These are phyloP conservation scores for Microcos paniculata DNA, from an alignment of 345 rosid species.

Conservation along the genomic window DNA sequence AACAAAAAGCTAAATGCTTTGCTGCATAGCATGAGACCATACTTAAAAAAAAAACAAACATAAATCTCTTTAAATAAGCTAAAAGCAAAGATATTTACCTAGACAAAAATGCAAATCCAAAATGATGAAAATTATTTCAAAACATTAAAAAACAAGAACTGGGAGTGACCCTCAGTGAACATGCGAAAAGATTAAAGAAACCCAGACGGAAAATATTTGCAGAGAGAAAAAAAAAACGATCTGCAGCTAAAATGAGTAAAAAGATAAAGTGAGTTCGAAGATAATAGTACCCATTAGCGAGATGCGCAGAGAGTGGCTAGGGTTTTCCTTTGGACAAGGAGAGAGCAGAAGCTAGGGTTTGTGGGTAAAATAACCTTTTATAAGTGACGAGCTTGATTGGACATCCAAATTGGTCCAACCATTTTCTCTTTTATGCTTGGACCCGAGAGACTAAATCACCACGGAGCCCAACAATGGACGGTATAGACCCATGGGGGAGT, in stretches of 20 bases:
- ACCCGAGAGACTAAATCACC: too few relatives aligned
- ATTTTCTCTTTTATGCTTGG: too few relatives aligned
- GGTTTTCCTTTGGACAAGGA: neutral
- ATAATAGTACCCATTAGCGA: constrained; percentile 1
- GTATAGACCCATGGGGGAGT: too few relatives aligned
- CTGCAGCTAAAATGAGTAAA: neutral
- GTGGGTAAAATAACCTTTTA: neutral
- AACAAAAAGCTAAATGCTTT: neutral
- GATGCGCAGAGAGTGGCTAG: neutral
- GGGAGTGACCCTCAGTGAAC: too few relatives aligned
- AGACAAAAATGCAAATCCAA: too few relatives aligned
- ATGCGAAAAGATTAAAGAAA: too few relatives aligned
- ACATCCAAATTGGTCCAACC: too few relatives aligned
- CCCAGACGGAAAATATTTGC: too few relatives aligned
- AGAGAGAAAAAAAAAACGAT: too few relatives aligned
- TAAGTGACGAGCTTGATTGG: neutral
- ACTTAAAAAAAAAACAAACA: neutral
- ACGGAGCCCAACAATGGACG: too few relatives aligned
- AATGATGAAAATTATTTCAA: too few relatives aligned
- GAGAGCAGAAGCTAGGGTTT: neutral
- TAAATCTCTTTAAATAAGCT: neutral
- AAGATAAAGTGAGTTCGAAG: neutral
- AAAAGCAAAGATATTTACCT: neutral
- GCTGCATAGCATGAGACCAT: neutral
- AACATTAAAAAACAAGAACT: too few relatives aligned